Evolutionary conservation across 192 early-diverging fungal species (phyloP).

Genomic region (Entophlyctis luteolus): DNA sequence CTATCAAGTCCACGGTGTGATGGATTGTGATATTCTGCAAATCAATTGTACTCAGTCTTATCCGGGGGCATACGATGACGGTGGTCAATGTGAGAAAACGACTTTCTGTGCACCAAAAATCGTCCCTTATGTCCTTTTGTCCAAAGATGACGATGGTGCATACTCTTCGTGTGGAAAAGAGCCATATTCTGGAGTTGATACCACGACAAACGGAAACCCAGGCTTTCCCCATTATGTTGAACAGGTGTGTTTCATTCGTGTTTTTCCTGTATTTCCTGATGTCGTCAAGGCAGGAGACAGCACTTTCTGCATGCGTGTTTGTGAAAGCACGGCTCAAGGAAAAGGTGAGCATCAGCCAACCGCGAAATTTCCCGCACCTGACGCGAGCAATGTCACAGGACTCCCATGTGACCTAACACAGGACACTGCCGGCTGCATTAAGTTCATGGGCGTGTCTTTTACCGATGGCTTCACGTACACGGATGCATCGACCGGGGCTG

Average conservation of each 20-base stretch:
- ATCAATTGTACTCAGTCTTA: conserved; percentile 25
- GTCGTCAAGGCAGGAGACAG: conserved; percentile 35
- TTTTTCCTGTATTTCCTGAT: too few relatives aligned
- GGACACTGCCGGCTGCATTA: conserved; percentile 3
- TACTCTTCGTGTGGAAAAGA: conserved; percentile 35
- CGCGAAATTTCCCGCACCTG: too few relatives aligned
- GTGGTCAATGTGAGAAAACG: conserved; percentile 22
- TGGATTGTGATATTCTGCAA: conserved; percentile 25
- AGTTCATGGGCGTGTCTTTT: not conserved
- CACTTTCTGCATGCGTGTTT: conserved; percentile 36
- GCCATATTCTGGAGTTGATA: conserved; percentile 32
- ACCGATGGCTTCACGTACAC: conserved; percentile 2
- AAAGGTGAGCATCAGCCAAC: not conserved
- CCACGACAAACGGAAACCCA: not conserved
- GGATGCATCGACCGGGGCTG: not conserved
- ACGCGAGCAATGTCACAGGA: too few relatives aligned
- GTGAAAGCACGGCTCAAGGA: not conserved
- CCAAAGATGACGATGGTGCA: conserved; percentile 19
- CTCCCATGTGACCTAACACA: not conserved
- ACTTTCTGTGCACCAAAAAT: not conserved
- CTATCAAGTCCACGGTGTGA: conserved; percentile 18
- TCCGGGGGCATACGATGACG: conserved; percentile 19
- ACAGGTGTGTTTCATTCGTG: too few relatives aligned
- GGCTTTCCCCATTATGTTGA: conserved; percentile 19
- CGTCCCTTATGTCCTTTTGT: not conserved